Evolutionary conservation across 345 rosid genomes (phyloP), one percentile per base, ranked within the genome.

Genomic region (Ceriops zippeliana): DNA sequence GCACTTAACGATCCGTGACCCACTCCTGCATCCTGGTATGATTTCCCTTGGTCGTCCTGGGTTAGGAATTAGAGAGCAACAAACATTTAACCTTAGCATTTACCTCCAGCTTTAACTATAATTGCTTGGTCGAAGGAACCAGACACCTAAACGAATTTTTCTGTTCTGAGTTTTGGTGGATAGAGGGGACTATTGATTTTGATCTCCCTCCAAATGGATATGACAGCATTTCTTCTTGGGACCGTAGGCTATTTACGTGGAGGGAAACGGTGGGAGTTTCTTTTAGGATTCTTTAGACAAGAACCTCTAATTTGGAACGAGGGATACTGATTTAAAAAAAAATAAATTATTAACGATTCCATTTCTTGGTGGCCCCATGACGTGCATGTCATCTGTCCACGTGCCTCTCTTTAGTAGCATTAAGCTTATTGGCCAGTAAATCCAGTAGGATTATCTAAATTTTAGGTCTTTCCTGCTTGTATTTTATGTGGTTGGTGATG

Each of bases 71-170:
- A 79, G 66, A 75, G 88, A 85, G 81, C 90, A 82, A 71, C 71
- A 73, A 16, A 83, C 73, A 79, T 83, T 78, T 73, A 87, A 78
- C 74, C 84, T 85, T 35, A 90, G 89, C 97, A 93, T 93, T 74
- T 72, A 73, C 32, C 37, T 61, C 52, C 9, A 5, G 52, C 38
- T 52, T 2, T 8, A 60, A 54, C 46, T 58, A n/a, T 16, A 7
- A 26, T 37, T 13, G 37, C 42, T 24, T 11, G 52, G 6, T 24
- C 9, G 34, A 70, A 32, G 70, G 61, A 61, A 46, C 58, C 57
- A 17, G 62, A 42, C 28, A 22, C 24, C 47, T 17, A 61, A 35
- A 67, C 30, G 37, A 66, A 19, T 35, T 30, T 27, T 38, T 26
- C 22, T 24, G 17, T 26, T 66, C 61, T 52, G 63, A 58, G 54